These are phyloP conservation scores for Vaccinium corymbosum DNA, from an alignment of 148 eudicot genomes.

Conservation along the genomic window DNA sequence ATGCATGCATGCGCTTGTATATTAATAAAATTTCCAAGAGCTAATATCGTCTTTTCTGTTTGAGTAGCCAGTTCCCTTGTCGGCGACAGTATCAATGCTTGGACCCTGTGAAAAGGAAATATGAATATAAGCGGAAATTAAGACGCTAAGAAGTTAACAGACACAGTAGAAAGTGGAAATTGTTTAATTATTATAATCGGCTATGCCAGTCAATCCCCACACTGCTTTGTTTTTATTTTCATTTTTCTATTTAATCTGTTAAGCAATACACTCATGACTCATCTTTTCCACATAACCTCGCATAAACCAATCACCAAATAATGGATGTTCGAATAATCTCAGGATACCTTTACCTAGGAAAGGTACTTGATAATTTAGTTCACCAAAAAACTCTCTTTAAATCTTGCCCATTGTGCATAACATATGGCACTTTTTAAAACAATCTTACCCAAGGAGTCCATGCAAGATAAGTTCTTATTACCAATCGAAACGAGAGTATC, in stretches of 20 bases:
- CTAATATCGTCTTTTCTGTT: slow-evolving; percentile 72
- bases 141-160: not conserved
- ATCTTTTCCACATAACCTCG: not conserved
- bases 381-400: not conserved
- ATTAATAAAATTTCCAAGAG: slow-evolving; percentile 73
- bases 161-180: not conserved
- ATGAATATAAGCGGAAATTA: not conserved
- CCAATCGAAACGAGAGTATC: not conserved
- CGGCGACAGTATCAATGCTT: slow-evolving; percentile 89
- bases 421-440: not conserved
- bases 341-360: not conserved
- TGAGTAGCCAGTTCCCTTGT: slow-evolving; percentile 91
- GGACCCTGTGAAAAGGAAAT: slow-evolving; percentile 49
- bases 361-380: not conserved
- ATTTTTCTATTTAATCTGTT: not conserved
- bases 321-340: not conserved
- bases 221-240: not conserved
- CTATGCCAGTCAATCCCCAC: not conserved
- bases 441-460: not conserved
- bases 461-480: not conserved
- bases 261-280: not conserved
- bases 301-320: not conserved
- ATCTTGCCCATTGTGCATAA: not conserved
- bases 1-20: slow-evolving; percentile 89
- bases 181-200: not conserved